Percentiles rank a stretch among this genome's conserved stretches.
Evolutionary conservation across 208 protist genomes (phyloP).

Genomic region (Endotrypanum monterogeii): DNA sequence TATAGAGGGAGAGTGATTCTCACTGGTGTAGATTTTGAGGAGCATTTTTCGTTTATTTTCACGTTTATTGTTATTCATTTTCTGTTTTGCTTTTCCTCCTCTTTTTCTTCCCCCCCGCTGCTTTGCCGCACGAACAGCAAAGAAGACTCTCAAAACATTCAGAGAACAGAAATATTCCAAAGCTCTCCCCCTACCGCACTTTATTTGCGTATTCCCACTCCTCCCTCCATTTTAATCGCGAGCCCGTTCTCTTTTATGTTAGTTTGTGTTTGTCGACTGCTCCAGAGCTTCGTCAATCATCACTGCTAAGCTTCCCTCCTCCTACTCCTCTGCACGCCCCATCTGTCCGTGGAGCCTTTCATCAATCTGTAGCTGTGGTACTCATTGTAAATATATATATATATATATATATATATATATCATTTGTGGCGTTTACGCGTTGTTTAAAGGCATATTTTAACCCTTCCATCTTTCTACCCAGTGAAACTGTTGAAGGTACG

Average conservation of each 20-base stretch:
- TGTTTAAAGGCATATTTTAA: background rate
- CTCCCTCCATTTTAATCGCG: background rate
- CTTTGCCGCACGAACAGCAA: background rate
- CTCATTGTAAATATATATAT: background rate
- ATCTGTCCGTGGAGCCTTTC: too few relatives aligned
- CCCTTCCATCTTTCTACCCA: background rate
- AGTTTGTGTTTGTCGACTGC: too few relatives aligned
- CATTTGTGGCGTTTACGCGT: background rate
- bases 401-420: constrained; percentile 12
- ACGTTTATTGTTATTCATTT: background rate
- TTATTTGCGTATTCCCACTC: background rate
- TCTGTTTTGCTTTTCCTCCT: background rate
- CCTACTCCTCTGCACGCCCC: too few relatives aligned
- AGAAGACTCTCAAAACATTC: background rate
- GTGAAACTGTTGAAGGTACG: background rate
- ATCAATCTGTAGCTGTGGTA: too few relatives aligned
- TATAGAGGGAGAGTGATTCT: too few relatives aligned
- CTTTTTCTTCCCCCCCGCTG: background rate
- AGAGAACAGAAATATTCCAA: background rate
- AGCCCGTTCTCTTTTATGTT: background rate
- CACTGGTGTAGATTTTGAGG: too few relatives aligned
- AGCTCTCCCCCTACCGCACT: too few relatives aligned
- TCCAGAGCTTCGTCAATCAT: too few relatives aligned
- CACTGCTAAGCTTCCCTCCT: too few relatives aligned
- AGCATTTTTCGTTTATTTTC: too few relatives aligned